Conservation (phyloP, 192 early-diverging fungal genomes). For the Helicostylum pulchrum region DNA sequence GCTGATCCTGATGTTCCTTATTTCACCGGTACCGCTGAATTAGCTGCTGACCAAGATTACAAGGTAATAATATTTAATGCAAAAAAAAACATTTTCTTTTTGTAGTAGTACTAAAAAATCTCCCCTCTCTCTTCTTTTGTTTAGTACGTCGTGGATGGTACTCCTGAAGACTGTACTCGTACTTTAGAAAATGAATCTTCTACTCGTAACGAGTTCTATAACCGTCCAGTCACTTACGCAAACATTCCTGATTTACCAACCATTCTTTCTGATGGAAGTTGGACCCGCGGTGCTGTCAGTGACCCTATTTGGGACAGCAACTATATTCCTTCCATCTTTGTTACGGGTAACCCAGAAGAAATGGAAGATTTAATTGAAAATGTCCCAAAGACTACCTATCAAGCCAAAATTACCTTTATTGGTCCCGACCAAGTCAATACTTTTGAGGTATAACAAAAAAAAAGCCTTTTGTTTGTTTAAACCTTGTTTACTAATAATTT, state of each 20-base stretch:
- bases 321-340: slow-evolving; percentile 44
- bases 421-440: slow-evolving; percentile 35
- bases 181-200: slow-evolving; percentile 9
- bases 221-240: slow-evolving; percentile 39
- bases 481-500: neutral
- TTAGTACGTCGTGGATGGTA: slow-evolving; percentile 34
- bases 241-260: slow-evolving; percentile 39
- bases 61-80: no score
- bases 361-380: slow-evolving; percentile 26
- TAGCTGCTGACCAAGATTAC: slow-evolving; percentile 25
- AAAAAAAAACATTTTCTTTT: no score
- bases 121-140: neutral
- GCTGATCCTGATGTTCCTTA: slow-evolving; percentile 36
- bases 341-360: slow-evolving; percentile 27
- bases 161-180: slow-evolving; percentile 35
- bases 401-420: slow-evolving; percentile 37
- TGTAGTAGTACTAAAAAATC: no score
- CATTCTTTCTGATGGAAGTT: slow-evolving; percentile 30
- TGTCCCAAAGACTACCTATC: slow-evolving; percentile 12
- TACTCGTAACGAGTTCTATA: slow-evolving; percentile 39
- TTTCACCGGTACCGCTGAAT: slow-evolving; percentile 37
- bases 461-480: neutral
- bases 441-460: slow-evolving; percentile 36
- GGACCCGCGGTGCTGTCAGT: slow-evolving; percentile 38
- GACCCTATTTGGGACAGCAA: slow-evolving; percentile 38